Conservation (phyloP, 2,329 filamentous ascomycete genomes). For the Aspergillus tamarii region DNA sequence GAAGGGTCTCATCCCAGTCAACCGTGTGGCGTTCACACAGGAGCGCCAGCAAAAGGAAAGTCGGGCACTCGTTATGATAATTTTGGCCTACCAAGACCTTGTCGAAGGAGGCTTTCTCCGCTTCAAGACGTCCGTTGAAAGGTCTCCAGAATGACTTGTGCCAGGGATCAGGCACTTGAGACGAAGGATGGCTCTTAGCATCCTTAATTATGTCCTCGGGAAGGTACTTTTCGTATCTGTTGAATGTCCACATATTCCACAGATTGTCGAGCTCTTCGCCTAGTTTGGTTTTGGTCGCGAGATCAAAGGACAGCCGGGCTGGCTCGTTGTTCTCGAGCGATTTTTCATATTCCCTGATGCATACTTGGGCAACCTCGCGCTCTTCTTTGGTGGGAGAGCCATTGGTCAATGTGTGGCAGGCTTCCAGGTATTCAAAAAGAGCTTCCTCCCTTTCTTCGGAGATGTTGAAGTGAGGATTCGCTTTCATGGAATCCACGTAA, state of each 20-base stretch:
- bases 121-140: conserved; percentile 18
- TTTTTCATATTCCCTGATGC: conserved; percentile 8
- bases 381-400: not conserved
- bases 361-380: not conserved
- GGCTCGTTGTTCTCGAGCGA: conserved; percentile 4
- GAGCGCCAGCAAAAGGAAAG: conserved; percentile 14
- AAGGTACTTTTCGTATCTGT: conserved; percentile 15
- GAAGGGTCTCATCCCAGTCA: conserved; percentile 19
- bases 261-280: conserved; percentile 21
- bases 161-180: conserved; percentile 14
- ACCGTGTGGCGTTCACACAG: conserved; percentile 17
- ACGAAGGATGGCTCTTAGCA: conserved; percentile 5
- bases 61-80: conserved; percentile 16
- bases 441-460: conserved; percentile 4
- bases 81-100: conserved; percentile 10
- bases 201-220: conserved; percentile 5
- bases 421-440: conserved; percentile 9
- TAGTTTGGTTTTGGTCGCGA: conserved; percentile 18
- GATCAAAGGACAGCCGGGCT: conserved; percentile 16
- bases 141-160: conserved; percentile 18
- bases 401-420: conserved; percentile 13
- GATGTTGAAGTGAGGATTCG: conserved; percentile 3
- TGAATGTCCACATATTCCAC: conserved; percentile 16
- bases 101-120: conserved; percentile 12
- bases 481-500: conserved; percentile 12